Conservation (phyloP, 2,329 filamentous ascomycete genomes). For the Alternaria rosae region DNA sequence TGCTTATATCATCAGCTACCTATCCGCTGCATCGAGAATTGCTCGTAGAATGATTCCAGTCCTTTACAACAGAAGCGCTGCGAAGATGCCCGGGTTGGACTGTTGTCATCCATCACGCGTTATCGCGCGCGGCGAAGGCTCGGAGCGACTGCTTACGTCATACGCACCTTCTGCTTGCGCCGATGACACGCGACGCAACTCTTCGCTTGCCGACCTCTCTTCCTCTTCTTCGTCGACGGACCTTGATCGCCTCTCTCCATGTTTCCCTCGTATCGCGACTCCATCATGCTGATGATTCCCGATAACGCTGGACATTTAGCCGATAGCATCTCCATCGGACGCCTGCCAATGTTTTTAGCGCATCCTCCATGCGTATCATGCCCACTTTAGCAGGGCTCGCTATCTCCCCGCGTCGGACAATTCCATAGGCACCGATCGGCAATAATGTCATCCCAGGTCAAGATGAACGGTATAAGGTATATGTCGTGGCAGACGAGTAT, state of each 20-base stretch:
- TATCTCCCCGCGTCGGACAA: constrained; percentile 14
- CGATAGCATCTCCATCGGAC: background rate
- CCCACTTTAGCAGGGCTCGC: background rate
- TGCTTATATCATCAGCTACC: background rate
- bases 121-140: background rate
- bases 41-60: background rate
- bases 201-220: constrained; percentile 24
- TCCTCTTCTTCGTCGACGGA: constrained; percentile 15
- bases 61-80: background rate
- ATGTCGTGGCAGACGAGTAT: background rate
- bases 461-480: background rate
- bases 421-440: constrained; percentile 11
- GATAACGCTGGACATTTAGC: background rate
- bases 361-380: background rate
- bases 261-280: background rate
- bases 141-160: background rate
- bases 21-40: background rate
- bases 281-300: background rate
- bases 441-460: background rate
- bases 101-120: background rate
- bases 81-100: background rate
- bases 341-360: background rate
- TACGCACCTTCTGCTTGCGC: constrained; percentile 26
- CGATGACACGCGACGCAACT: constrained; percentile 25
- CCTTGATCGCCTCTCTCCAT: background rate